Conservation (phyloP, 176 grass and related monocot genomes). For the Tillandsia fasciculata region DNA sequence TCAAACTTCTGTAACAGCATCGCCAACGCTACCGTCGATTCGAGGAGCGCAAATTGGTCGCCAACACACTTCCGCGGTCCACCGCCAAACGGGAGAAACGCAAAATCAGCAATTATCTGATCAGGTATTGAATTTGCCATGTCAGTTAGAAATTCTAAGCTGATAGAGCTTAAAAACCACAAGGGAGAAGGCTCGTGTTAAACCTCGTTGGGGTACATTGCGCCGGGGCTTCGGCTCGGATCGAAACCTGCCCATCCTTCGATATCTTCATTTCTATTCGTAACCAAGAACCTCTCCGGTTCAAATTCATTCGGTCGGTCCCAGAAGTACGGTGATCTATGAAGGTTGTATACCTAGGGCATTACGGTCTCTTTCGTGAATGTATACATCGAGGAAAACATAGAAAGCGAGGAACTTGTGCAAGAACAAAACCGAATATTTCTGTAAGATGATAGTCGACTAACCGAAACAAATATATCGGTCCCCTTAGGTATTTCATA, state of each 20-base stretch:
- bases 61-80: conserved; percentile 84
- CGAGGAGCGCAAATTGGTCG: conserved; percentile 77
- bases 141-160: conserved; percentile 6
- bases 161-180: not conserved
- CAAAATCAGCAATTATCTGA: conserved; percentile 85
- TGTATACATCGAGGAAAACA: no score
- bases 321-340: conserved; percentile 91
- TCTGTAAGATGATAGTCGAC: conserved; percentile 13
- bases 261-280: conserved; percentile 56
- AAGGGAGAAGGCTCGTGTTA: not conserved
- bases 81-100: conserved; percentile 86
- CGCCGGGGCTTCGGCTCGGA: conserved; percentile 58
- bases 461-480: conserved; percentile 95
- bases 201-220: conserved; percentile 95
- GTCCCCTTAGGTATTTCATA: conserved; percentile 84
- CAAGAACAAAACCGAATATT: not conserved
- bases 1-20: conserved; percentile 67
- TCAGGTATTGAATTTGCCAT: not conserved
- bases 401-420: not conserved
- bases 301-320: conserved; percentile 77
- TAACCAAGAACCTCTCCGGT: conserved; percentile 74
- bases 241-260: conserved; percentile 93
- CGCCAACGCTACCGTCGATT: conserved; percentile 64
- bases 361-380: no score
- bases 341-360: conserved; percentile 81